Base-by-base conservation (phyloP, 768 basidiomycete species). In the Pisolithus albus region DNA sequence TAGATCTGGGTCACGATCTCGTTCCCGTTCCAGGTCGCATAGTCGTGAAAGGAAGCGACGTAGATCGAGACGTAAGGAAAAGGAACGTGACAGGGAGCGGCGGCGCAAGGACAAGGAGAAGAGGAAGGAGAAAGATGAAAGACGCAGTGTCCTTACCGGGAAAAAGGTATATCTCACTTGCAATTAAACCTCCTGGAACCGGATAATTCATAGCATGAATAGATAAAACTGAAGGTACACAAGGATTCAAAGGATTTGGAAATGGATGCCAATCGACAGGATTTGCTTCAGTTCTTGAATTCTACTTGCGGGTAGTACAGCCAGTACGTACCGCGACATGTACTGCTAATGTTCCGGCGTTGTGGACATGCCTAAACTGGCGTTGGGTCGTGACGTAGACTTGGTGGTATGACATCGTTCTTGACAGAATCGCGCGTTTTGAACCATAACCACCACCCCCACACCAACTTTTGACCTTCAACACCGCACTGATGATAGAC, bases 181-280 rank as follows among this genome's bases (percentile, higher is more conserved):
- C n/a, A 15, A 7, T 26, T 18, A 0, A 21, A 3, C 4, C 16
- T 3, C 39, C 52, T 28, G 4, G 0, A 34, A 16, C 34, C 11
- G 34, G 11, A 19, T 28, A 16, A 21, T 16, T 32, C 15, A 36
- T 47, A 4, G 2, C 40, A 7, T 19, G 40, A 21, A 18, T 52
- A 83, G 82, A 83, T 83, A 45, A 83, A 83, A 61, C 62, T 83
- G 39, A 83, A 81, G 62, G 77, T 83, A 11, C 79, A 78, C 69
- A 81, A 79, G 59, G 79, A 80, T 48, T 76, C 75, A 39, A 74
- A 66, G 18, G 82, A 83, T 53, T 63, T 75, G 38, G 80, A 80
- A 59, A 67, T 79, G 55, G 82, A 83, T 53, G 75, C 72, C 18
- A 82, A 83, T 51, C 70, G 81, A 38, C 59, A 73, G 64, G 73